Evolutionary conservation across 805 yeast genomes (phyloP), one percentile per base, ranked within the genome.

Genomic region (Metschnikowia kunwiensis): DNA sequence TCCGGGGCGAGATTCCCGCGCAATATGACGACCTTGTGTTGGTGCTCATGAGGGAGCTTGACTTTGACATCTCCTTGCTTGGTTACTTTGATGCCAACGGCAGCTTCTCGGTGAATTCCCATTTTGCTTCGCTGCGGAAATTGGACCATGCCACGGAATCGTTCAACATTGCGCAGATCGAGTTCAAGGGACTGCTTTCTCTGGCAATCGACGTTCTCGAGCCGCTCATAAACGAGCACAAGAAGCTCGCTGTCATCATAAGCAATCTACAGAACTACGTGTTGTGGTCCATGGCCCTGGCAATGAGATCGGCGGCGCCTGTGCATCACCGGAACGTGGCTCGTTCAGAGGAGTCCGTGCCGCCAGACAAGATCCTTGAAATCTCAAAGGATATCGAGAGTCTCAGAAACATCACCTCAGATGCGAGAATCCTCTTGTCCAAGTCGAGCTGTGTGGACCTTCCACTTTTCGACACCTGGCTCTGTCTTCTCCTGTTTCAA

Each of bases 11-110:
- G 21, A 16, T 27, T 7, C 18, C 7, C 3, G 6, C 10, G 8
- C 11, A 27, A 10, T 9, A 11, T 3, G 15, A 17, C 7, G 13
- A 5, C 1, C 15, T 11, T 17, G 30, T 14, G 13, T 15, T 27
- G 13, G 1, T 26, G 4, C 11, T 32, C 11, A 20, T 26, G 25
- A 18, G 21, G n/a, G 21, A 32, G 26, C 36, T 32, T 14, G 25
- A 25, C 23, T 13, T 26, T 7, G 30, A 32, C 14, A 26, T 32
- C 21, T 32, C 36, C 7, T 15, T 26, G 3, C 16, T 32, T 8
- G 11, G 7, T 14, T 32, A 20, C n/a, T 7, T 32, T 7, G 31
- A 32, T 15, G 14, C 13, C 11, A 11, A 26, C n/a, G 25, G 26
- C 14, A 4, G 7, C 16, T 14, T 32, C 16, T 20, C 5, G 7